These are phyloP conservation scores for Talaromyces borbonicus DNA, from an alignment of 495 filamentous ascomycete genomes.

Conservation along the genomic window DNA sequence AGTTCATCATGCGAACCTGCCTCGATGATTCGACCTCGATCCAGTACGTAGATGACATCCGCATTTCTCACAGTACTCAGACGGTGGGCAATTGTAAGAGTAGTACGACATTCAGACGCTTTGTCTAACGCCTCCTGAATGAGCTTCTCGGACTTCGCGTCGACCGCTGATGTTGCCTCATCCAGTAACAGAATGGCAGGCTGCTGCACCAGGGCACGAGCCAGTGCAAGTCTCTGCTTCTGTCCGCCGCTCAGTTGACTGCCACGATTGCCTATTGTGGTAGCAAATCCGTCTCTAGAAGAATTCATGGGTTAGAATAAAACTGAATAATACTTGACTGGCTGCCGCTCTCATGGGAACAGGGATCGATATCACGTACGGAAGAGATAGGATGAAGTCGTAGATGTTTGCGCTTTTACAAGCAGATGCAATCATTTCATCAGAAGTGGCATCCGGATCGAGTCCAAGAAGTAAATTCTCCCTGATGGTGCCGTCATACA, in stretches of 20 bases:
- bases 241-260: slow-evolving; percentile 79
- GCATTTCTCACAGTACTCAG: slow-evolving; percentile 77
- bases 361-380: too few species aligned
- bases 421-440: slow-evolving; percentile 42
- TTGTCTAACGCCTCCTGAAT: slow-evolving; percentile 76
- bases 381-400: slow-evolving; percentile 47
- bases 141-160: slow-evolving; percentile 75
- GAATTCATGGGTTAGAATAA: too few species aligned
- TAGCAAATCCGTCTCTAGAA: slow-evolving; percentile 57
- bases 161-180: slow-evolving; percentile 78
- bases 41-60: slow-evolving; percentile 87
- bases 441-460: slow-evolving; percentile 26
- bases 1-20: slow-evolving; percentile 53
- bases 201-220: slow-evolving; percentile 68
- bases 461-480: slow-evolving; percentile 55
- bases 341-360: too few species aligned
- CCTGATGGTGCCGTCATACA: slow-evolving; percentile 76
- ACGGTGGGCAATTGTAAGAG: slow-evolving; percentile 80
- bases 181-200: slow-evolving; percentile 82
- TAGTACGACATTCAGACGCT: slow-evolving; percentile 68
- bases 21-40: slow-evolving; percentile 64
- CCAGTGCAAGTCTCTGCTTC: slow-evolving; percentile 74
- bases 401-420: slow-evolving; percentile 49
- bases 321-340: too few species aligned
- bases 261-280: slow-evolving; percentile 75